These are phyloP conservation scores for Nicotiana rustica DNA, from an alignment of 305 asterid genomes.

Conservation along the genomic window DNA sequence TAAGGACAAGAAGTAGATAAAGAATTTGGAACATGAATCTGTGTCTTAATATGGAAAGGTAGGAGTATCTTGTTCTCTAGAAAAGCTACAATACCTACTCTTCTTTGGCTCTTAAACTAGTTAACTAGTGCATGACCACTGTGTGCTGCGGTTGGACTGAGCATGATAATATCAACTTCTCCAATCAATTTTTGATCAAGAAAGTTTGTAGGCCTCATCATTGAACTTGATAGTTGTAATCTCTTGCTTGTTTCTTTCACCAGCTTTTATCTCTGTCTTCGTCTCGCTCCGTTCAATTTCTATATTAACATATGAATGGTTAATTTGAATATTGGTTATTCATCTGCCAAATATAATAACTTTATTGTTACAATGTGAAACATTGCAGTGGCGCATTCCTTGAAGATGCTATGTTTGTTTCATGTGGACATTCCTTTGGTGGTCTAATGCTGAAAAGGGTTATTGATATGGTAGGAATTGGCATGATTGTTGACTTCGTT, in stretches of 20 bases:
- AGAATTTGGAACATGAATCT: neutral
- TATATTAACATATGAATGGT: neutral
- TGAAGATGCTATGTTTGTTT: constrained; percentile 93
- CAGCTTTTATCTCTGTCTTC: neutral
- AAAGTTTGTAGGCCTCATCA: neutral
- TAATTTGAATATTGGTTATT: neutral
- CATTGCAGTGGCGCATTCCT: constrained; percentile 84
- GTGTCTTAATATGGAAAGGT: constrained; percentile 15
- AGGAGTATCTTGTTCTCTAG: constrained; percentile 24
- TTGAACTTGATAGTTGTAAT: neutral
- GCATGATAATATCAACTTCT: constrained; percentile 19
- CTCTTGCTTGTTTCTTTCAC: neutral
- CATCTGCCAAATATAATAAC: constrained; percentile 17
- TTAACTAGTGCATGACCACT: neutral
- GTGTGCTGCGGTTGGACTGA: neutral
- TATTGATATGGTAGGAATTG: constrained; percentile 72
- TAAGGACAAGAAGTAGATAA: constrained; percentile 1
- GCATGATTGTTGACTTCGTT: constrained; percentile 34
- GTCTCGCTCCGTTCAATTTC: neutral
- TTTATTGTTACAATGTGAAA: constrained; percentile 40
- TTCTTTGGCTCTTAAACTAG: constrained; percentile 21
- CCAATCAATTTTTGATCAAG: neutral
- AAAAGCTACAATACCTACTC: constrained; percentile 1
- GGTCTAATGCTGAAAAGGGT: constrained; percentile 89
- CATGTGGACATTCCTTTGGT: constrained; percentile 99